phyloP scores from a whole-genome alignment of 345 rosid species.

The Rhizophora mangle region DNA sequence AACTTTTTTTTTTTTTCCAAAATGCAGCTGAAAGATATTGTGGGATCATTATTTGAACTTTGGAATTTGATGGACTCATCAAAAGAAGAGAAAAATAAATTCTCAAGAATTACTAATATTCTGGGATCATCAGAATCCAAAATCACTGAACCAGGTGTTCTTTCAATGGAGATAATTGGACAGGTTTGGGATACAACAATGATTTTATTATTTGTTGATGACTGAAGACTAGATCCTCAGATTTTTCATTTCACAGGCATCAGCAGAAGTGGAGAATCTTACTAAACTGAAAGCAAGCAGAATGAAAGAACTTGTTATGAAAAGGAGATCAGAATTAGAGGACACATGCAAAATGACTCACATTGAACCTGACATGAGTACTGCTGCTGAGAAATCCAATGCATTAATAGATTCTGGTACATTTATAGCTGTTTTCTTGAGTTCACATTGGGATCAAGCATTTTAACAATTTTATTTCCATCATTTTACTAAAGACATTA shows the following conservation, averaged over 20 bases:
- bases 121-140: conserved; percentile 63
- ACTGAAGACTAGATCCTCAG: conserved; percentile 10
- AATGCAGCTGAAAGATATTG: conserved; percentile 72
- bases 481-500: too few species aligned
- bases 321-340: conserved; percentile 78
- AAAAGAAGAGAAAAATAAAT: conserved; percentile 51
- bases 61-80: conserved; percentile 96
- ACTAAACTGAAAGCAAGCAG: conserved; percentile 75
- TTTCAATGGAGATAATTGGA: conserved; percentile 65
- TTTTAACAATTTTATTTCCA: too few species aligned
- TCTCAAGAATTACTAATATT: conserved; percentile 49
- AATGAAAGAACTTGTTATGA: conserved; percentile 97
- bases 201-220: conserved; percentile 5
- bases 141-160: conserved; percentile 59
- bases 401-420: conserved; percentile 94
- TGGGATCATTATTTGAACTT: conserved; percentile 55
- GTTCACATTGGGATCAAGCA: too few species aligned
- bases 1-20: not conserved
- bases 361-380: conserved; percentile 80
- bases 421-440: conserved; percentile 1
- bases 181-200: conserved; percentile 43
- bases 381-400: conserved; percentile 82
- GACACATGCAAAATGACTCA: conserved; percentile 68
- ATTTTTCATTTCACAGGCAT: conserved; percentile 48
- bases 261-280: conserved; percentile 79